Evolutionary conservation across 1,139 yeast species (phyloP).

Genomic region (Candida sp.): DNA sequence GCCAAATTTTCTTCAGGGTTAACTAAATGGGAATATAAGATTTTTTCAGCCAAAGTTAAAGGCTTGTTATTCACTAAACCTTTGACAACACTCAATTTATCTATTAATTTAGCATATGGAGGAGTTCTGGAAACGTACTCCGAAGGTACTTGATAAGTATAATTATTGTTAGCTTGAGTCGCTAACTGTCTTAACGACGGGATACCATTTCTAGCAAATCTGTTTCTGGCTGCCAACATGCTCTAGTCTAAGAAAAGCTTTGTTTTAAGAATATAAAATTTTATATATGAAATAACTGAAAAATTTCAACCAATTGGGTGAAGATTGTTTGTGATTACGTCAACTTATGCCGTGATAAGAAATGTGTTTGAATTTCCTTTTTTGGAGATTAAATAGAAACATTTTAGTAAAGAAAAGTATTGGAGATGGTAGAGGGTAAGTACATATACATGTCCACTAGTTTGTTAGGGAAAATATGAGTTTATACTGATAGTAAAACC

Average conservation of each 20-base stretch:
- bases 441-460: too few species aligned
- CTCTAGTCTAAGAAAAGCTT: background rate
- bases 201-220: constrained; percentile 1
- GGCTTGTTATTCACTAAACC: constrained; percentile 66
- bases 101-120: constrained; percentile 75
- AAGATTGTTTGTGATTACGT: background rate
- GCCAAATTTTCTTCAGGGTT: constrained; percentile 78
- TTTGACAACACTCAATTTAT: constrained; percentile 61
- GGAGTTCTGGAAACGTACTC: constrained; percentile 73
- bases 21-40: constrained; percentile 84
- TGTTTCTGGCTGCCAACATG: constrained; percentile 9
- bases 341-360: background rate
- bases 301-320: constrained; percentile 1
- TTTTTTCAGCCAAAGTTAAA: constrained; percentile 89
- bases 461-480: background rate
- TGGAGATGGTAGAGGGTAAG: too few species aligned
- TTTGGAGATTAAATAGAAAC: too few species aligned
- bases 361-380: background rate
- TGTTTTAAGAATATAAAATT: background rate
- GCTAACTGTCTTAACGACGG: constrained; percentile 24
- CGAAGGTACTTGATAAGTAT: constrained; percentile 43
- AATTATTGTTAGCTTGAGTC: constrained; percentile 24
- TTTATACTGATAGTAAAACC: background rate
- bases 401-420: too few species aligned
- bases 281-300: background rate